Evolutionary conservation across 352 stramenopile genomes (phyloP).

Genomic region (Sclerospora graminicola): DNA sequence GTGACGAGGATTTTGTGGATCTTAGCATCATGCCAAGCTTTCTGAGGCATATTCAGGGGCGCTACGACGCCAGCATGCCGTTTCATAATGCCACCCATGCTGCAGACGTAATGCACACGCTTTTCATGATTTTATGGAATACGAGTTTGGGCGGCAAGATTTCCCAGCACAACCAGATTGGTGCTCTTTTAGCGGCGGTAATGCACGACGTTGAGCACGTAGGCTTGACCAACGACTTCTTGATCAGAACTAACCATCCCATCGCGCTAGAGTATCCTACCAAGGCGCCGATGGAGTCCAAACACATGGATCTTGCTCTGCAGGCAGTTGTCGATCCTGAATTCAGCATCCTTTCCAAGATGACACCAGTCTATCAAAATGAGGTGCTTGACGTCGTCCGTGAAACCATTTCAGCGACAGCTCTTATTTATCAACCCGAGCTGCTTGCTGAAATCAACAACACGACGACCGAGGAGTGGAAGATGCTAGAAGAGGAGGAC

Average conservation of each 20-base stretch:
- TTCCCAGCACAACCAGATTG: slow-evolving; percentile 56
- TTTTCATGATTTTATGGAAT: slow-evolving; percentile 63
- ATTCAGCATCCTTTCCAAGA: slow-evolving; percentile 46
- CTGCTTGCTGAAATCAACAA: slow-evolving; percentile 43
- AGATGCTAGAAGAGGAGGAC: slow-evolving; percentile 16
- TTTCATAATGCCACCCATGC: slow-evolving; percentile 81
- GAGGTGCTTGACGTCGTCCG: slow-evolving; percentile 49
- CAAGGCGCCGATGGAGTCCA: slow-evolving; percentile 64
- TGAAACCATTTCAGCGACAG: slow-evolving; percentile 62
- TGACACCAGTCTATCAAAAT: slow-evolving; percentile 33
- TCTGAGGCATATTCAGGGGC: slow-evolving; percentile 47
- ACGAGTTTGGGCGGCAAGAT: slow-evolving; percentile 43
- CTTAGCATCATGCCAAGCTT: slow-evolving; percentile 37
- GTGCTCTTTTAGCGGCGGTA: slow-evolving; percentile 54
- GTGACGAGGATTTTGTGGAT: slow-evolving; percentile 41
- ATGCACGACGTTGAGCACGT: slow-evolving; percentile 80
- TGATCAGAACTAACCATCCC: slow-evolving; percentile 62
- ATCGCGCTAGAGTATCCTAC: slow-evolving; percentile 51
- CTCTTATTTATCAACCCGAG: slow-evolving; percentile 72
- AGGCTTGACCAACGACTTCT: slow-evolving; percentile 68
- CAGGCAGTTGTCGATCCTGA: slow-evolving; percentile 34
- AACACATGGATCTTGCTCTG: slow-evolving; percentile 53
- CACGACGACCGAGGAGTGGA: slow-evolving; percentile 33
- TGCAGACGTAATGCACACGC: slow-evolving; percentile 65
- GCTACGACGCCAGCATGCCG: slow-evolving; percentile 53